A percentile compares a stretch with the other conserved stretches of the same genome.
These are phyloP conservation scores for Lactarius sanguifluus DNA, from an alignment of 768 basidiomycete species.

Conservation along the genomic window DNA sequence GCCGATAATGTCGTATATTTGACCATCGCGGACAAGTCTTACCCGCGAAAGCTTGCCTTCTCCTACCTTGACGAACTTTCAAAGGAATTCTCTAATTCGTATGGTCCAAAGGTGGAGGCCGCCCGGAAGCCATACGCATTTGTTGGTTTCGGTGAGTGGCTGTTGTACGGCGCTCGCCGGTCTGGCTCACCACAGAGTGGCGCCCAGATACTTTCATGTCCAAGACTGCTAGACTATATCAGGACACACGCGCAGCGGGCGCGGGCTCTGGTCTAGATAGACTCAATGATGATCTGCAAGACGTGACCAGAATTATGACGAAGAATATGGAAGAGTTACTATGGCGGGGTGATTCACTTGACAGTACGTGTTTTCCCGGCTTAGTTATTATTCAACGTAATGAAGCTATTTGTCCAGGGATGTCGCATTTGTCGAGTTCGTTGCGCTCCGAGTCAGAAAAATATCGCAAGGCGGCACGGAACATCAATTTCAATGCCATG, in stretches of 20 bases:
- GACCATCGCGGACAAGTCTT: conserved; percentile 94
- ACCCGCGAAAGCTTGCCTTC: conserved; percentile 95
- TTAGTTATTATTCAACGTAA: not conserved
- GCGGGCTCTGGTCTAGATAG: conserved; percentile 74
- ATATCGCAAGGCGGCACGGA: conserved; percentile 92
- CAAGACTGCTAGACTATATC: conserved; percentile 93
- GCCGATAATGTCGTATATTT: conserved; percentile 92
- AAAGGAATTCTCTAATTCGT: conserved; percentile 91
- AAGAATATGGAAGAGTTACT: conserved; percentile 99
- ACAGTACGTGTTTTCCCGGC: conserved; percentile 56
- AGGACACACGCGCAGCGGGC: conserved; percentile 84
- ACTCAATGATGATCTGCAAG: conserved; percentile 94
- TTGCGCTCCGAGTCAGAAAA: conserved; percentile 95
- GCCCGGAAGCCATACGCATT: conserved; percentile 98
- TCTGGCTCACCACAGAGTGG: conserved; percentile 14
- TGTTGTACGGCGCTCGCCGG: conserved; percentile 1
- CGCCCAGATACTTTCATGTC: conserved; percentile 94
- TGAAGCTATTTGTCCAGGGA: conserved; percentile 51
- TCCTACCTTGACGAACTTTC: conserved; percentile 96
- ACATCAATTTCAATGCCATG: conserved; percentile 93
- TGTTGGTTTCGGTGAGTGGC: conserved; percentile 86
- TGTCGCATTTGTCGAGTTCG: conserved; percentile 95
- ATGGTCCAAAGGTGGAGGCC: conserved; percentile 90
- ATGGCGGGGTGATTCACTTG: conserved; percentile 97
- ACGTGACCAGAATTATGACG: conserved; percentile 99